Evolutionary conservation across 1,284 basidiomycete species (phyloP).

Genomic region (Trichosporon faecale): DNA sequence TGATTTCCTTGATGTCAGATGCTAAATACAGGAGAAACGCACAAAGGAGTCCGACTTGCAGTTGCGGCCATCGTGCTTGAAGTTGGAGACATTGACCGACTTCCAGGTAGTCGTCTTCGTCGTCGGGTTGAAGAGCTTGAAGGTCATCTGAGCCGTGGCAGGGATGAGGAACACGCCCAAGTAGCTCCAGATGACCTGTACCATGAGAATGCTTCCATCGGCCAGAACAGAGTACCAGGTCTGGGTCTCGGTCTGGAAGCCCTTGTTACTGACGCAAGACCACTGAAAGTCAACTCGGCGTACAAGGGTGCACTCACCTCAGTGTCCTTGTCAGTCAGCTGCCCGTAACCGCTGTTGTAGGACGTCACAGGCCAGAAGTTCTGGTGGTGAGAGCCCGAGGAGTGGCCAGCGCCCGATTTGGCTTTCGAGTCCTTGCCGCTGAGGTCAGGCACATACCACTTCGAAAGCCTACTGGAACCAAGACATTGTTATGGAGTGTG

Average conservation of each 20-base stretch:
- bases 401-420: slow-evolving; percentile 41
- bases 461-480: slow-evolving; percentile 17
- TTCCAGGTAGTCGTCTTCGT: slow-evolving; percentile 80
- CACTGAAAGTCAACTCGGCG: slow-evolving; percentile 54
- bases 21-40: neutral
- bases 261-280: slow-evolving; percentile 66
- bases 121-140: slow-evolving; percentile 80
- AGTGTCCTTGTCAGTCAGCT: slow-evolving; percentile 45
- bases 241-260: slow-evolving; percentile 92
- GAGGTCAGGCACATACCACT: neutral
- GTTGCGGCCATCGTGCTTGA: slow-evolving; percentile 75
- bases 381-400: neutral
- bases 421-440: slow-evolving; percentile 10
- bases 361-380: slow-evolving; percentile 76
- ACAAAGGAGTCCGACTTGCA: slow-evolving; percentile 88
- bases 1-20: slow-evolving; percentile 55
- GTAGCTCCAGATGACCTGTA: slow-evolving; percentile 91
- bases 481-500: slow-evolving; percentile 12
- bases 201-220: slow-evolving; percentile 79
- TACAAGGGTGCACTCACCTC: slow-evolving; percentile 30
- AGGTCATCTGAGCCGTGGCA: slow-evolving; percentile 92
- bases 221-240: slow-evolving; percentile 78
- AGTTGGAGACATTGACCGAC: slow-evolving; percentile 82
- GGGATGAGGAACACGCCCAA: slow-evolving; percentile 59
- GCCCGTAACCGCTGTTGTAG: slow-evolving; percentile 39